Base-by-base conservation (phyloP, 495 filamentous ascomycete species). In the Penicillium cataractarum region DNA sequence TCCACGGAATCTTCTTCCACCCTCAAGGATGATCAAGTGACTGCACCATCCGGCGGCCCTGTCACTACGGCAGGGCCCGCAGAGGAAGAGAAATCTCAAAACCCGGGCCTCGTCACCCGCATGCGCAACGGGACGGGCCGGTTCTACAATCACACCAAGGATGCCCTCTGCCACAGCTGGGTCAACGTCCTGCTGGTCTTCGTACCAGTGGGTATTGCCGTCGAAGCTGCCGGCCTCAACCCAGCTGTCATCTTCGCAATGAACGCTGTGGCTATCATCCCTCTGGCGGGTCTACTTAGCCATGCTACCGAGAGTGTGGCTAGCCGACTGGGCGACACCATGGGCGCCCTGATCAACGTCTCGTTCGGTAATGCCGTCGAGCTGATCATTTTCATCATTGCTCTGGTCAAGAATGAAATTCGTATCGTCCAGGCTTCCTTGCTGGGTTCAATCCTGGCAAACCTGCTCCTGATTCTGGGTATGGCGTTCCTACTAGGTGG, bases 341-440 rank as follows among this genome's bases (percentile, higher is more conserved):
- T 93, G 33, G 92, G 90, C 57, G 92, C 91, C 15, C 74, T 95
- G 67, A 84, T 94, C 71, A 96, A 94, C 64, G 90, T 94, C 12
- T 92, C 90, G 22, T 95, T 95, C 75, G 92, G 92, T 57, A 96
- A 96, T 74, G 91, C 92, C 24, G 92, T 96, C 3, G 92, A 96
- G 77, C 76, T 96, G 68, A 95, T 95, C 73, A 92, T 95, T 65
- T 95, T 92, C 63, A 78, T 73, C 40, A 79, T 75, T 59, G 70
- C 67, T 12, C 56, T 74, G 10, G 75, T 74, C 61, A 66, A 73
- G 84, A 84, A 92, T 76, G 87, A 97, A 76, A 96, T 97, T 64
- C 83, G 86, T 44, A 93, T 96, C 64, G 92, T 97, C 6, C 93
- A 97, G 76, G 91, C 93, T 3, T 93, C 92, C 0, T 78, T 97